phyloP scores from a whole-genome alignment of 805 yeast species.

The Starmerella roubikii region DNA sequence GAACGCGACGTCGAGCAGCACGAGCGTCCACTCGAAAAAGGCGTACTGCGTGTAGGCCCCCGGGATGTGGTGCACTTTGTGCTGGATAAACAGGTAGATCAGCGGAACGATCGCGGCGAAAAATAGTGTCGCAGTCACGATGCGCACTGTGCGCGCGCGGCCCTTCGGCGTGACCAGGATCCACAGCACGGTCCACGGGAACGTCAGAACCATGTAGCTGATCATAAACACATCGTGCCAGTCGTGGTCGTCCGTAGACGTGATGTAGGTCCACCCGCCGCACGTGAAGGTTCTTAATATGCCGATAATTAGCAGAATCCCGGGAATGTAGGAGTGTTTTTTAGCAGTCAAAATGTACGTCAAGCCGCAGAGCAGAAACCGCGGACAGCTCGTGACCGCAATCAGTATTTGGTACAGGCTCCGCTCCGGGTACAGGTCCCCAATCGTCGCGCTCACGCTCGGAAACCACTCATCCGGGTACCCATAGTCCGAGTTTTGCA shows the following conservation, averaged over 20 bases:
- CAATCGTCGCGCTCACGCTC: constrained; percentile 91
- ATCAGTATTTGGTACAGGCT: constrained; percentile 82
- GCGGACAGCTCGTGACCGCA: constrained; percentile 87
- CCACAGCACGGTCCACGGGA: constrained; percentile 76
- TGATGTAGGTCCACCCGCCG: constrained; percentile 97
- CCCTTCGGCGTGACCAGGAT: constrained; percentile 37
- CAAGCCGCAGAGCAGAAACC: constrained; percentile 53
- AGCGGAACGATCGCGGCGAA: constrained; percentile 68
- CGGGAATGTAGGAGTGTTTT: constrained; percentile 28
- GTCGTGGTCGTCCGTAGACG: constrained; percentile 94
- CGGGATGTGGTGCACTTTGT: constrained; percentile 69
- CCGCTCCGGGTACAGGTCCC: constrained; percentile 93
- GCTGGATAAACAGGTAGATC: constrained; percentile 80
- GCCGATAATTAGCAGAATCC: constrained; percentile 39
- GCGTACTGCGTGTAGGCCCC: constrained; percentile 97
- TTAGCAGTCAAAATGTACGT: constrained; percentile 30
- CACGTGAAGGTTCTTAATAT: constrained; percentile 81
- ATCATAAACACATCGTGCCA: constrained; percentile 95
- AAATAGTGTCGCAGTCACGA: constrained; percentile 42
- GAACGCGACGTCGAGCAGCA: constrained; percentile 68
- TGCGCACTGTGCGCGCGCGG: constrained; percentile 35
- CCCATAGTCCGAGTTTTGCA: constrained; percentile 69
- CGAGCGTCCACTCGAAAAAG: constrained; percentile 85
- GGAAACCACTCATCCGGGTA: constrained; percentile 99
- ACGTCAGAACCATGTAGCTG: constrained; percentile 67